These are phyloP conservation scores for Fusarium humuli DNA, from an alignment of 2,329 filamentous ascomycete genomes.

Conservation along the genomic window DNA sequence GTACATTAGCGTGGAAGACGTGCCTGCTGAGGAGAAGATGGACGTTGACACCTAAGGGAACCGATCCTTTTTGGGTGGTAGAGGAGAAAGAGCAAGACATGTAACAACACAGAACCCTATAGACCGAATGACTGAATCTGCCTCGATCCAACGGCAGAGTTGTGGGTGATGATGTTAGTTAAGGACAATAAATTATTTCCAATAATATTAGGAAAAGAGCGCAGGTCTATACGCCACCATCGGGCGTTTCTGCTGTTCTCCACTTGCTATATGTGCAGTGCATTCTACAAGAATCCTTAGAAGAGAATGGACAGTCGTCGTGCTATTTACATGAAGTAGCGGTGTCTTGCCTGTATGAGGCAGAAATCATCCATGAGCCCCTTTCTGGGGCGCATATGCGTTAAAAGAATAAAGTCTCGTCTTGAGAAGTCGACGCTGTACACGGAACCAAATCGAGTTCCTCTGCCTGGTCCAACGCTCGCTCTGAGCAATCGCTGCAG, in stretches of 20 bases:
- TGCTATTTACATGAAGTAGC: slow-evolving; percentile 10
- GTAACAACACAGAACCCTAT: slow-evolving; percentile 44
- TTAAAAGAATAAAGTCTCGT: slow-evolving; percentile 34
- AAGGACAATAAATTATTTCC: slow-evolving; percentile 21
- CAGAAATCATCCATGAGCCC: slow-evolving; percentile 17
- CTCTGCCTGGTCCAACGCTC: slow-evolving; percentile 7
- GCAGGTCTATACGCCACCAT: neutral
- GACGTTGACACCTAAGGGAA: slow-evolving; percentile 69
- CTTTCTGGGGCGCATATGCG: slow-evolving; percentile 26
- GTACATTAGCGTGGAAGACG: slow-evolving; percentile 91
- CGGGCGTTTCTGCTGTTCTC: neutral
- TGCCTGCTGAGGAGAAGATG: slow-evolving; percentile 77
- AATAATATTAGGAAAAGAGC: slow-evolving; percentile 11
- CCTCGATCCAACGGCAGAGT: slow-evolving; percentile 10
- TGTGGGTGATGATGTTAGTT: slow-evolving; percentile 12
- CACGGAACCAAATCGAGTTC: slow-evolving; percentile 15
- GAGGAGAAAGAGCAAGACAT: slow-evolving; percentile 34
- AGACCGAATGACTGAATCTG: slow-evolving; percentile 35
- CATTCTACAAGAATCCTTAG: slow-evolving; percentile 28
- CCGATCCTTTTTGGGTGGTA: slow-evolving; percentile 19
- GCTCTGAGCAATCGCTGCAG: slow-evolving; percentile 23
- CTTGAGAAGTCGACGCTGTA: slow-evolving; percentile 22
- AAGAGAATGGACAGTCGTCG: slow-evolving; percentile 26
- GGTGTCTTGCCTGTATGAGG: slow-evolving; percentile 14
- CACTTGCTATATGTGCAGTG: slow-evolving; percentile 22